Base-by-base conservation (phyloP, 108 stramenopile species). In the Fistulifera pelliculosa region DNA sequence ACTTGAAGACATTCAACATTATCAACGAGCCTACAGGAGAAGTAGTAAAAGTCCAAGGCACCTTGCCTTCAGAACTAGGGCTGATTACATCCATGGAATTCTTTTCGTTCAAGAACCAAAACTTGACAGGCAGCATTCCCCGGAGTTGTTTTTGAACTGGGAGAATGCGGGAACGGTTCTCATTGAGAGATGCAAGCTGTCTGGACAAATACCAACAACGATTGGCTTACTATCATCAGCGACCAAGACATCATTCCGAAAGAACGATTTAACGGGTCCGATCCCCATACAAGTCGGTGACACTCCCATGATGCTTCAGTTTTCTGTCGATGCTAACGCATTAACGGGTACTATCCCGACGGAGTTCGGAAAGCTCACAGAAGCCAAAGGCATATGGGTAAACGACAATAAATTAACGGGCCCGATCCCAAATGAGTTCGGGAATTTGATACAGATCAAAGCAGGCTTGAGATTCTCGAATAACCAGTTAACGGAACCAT, bases 181-280 rank as follows among this genome's bases (percentile, higher is more conserved):
- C 0, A 76, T 80, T 68, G 75, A 76, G 40, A 71, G 69, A 42
- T 72, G 79, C 12, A 53, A 38, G 16, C 62, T 75, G 0, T 55
- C 62, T 6, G 85, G 85, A 26, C 68, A 66, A 12, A 77, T 88
- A 41, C 86, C 86, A 5, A 70, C 71, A 8, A 81, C 83, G 27
- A 75, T 88, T 47, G 86, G 82, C 44, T 49, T 53, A 15, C 68
- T 79, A 55, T 62, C 74, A 35, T 35, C 31, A 8, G 31, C 31
- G 31, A 35, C 31, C 31, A 35, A 1, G 77, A 78, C 18, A 52
- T 80, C 54, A 0, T 43, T 22, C 44, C 21, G 38, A n/a, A 31
- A 43, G 15, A 57, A 57, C 21, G 18, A 22, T 3, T 26, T 57
- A 41, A 57, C 56, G 22, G 56, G 56, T 19, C 56, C 56, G 14